Evolutionary conservation across 805 yeast genomes (phyloP).

Genomic region (Metschnikowia peoriensis): DNA sequence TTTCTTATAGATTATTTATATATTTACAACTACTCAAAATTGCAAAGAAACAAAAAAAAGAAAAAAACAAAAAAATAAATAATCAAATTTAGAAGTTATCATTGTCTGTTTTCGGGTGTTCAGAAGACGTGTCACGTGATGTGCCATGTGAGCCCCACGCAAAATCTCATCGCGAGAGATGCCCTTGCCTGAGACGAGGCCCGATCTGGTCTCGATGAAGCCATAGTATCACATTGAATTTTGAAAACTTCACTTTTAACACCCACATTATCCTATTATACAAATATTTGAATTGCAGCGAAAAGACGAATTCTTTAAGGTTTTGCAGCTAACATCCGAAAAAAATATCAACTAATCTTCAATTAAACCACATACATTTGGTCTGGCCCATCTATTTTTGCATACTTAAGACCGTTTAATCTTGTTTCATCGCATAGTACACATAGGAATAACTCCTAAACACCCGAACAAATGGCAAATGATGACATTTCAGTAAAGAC

Average conservation of each 20-base stretch:
- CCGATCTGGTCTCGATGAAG: not conserved
- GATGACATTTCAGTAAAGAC: not conserved
- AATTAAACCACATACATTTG: not conserved
- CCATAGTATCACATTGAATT: not conserved
- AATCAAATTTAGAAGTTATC: too few species aligned
- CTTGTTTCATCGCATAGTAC: not conserved
- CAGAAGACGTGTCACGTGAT: constrained; percentile 2
- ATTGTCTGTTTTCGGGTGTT: not conserved
- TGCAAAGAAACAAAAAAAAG: not conserved
- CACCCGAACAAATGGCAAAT: not conserved
- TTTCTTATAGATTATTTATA: not conserved
- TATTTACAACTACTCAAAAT: not conserved
- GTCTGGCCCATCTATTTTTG: not conserved
- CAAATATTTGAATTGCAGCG: not conserved
- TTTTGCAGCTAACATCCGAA: too few species aligned
- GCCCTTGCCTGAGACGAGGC: not conserved
- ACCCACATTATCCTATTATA: not conserved
- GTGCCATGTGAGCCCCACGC: constrained; percentile 8
- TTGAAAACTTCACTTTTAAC: not conserved
- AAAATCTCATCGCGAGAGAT: constrained; percentile 12
- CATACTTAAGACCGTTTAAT: not conserved
- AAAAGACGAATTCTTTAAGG: not conserved
- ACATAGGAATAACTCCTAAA: not conserved
- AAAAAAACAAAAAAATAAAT: too few species aligned
- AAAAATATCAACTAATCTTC: not conserved